Percentiles rank a stretch among this genome's conserved stretches.
Conservation (phyloP, 1,139 yeast species). For the Blastobotrys indianensis region DNA sequence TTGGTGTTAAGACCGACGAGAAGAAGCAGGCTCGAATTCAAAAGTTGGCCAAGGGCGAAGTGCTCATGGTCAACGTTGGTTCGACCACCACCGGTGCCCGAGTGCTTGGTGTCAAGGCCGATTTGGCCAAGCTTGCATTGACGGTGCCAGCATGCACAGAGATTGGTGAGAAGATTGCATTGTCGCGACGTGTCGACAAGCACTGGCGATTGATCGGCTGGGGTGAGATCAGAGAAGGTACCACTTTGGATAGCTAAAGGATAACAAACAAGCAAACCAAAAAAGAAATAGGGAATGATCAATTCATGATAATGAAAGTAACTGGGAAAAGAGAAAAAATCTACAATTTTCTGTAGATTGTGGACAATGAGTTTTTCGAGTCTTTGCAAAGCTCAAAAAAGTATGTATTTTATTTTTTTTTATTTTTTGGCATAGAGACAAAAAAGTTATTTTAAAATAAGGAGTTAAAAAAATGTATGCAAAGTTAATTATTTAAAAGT, state of each 20-base stretch:
- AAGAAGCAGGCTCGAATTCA: constrained; percentile 96
- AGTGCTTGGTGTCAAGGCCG: constrained; percentile 96
- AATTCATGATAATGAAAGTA: not conserved
- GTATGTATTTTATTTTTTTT: not conserved
- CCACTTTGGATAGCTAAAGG: constrained; percentile 13
- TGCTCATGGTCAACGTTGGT: constrained; percentile 97
- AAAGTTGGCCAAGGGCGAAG: constrained; percentile 90
- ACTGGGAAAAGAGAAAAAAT: not conserved
- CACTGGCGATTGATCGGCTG: constrained; percentile 99
- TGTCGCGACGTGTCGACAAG: constrained; percentile 98
- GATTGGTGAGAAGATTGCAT: constrained; percentile 94
- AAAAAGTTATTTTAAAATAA: not conserved
- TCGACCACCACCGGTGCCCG: constrained; percentile 99
- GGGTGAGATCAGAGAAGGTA: constrained; percentile 98
- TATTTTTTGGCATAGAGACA: not conserved
- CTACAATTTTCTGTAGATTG: not conserved
- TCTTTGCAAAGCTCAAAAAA: not conserved
- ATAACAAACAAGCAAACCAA: not conserved
- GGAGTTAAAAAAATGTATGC: not conserved
- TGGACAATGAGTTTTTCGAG: not conserved
- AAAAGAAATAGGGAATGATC: not conserved
- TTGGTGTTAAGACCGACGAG: constrained; percentile 98
- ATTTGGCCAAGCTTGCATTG: constrained; percentile 96
- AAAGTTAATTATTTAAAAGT: not conserved
- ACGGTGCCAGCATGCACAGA: constrained; percentile 99